Conservation (phyloP, 1,284 basidiomycete species). For the Papiliotrema flavescens region DNA sequence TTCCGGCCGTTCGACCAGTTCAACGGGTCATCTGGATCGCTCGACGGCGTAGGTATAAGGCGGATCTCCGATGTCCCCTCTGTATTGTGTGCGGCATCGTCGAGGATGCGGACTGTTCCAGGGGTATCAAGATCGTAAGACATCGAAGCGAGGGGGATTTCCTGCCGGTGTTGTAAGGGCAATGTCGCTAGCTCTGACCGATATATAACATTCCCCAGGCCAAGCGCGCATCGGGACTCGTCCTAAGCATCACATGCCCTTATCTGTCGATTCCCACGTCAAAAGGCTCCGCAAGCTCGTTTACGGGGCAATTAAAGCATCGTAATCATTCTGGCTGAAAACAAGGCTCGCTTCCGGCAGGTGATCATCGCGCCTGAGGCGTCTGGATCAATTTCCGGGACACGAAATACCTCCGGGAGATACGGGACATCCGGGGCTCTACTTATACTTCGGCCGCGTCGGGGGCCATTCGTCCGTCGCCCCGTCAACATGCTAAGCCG, state of each 20-base stretch:
- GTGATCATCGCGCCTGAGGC: neutral
- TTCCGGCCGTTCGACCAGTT: constrained; percentile 23
- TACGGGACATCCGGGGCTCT: neutral
- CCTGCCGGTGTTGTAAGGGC: neutral
- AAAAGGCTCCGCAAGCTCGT: no score
- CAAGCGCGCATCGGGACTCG: no score
- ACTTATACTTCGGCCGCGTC: neutral
- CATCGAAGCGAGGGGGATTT: neutral
- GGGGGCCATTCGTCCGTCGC: neutral
- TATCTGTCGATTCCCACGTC: no score
- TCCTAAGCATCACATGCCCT: no score
- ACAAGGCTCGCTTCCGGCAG: neutral
- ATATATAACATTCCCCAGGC: neutral
- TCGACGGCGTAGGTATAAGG: constrained; percentile 17
- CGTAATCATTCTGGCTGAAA: no score
- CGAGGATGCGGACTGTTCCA: neutral
- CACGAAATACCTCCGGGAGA: neutral
- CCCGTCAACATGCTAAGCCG: no score
- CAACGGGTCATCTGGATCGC: constrained; percentile 21
- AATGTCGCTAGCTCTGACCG: neutral
- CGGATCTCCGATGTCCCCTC: constrained; percentile 9
- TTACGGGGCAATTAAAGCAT: no score
- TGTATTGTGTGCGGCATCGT: neutral
- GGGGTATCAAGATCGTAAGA: neutral
- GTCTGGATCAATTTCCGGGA: neutral